A percentile compares a stretch with the other conserved stretches of the same genome.
Conservation (phyloP, 1,284 basidiomycete species). For the Ceratorhiza oryzae-sativae region DNA sequence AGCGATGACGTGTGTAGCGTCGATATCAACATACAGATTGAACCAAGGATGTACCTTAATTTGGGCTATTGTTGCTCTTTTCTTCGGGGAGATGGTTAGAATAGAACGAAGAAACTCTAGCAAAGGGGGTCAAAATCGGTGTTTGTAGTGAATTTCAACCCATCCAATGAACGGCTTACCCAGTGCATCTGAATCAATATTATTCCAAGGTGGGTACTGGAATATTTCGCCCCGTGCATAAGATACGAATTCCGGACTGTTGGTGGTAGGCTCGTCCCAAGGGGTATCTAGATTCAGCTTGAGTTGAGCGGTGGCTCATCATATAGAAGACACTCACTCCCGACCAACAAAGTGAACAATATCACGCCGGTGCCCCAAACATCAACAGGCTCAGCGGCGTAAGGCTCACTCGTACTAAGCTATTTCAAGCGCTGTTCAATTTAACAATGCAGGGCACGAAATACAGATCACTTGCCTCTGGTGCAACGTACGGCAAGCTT, state of each 20-base stretch:
- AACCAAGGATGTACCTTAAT: conserved; percentile 80
- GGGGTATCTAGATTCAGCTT: conserved; percentile 77
- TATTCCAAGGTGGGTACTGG: conserved; percentile 81
- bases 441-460: background rate
- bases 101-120: conserved; percentile 60
- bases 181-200: conserved; percentile 66
- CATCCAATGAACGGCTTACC: conserved; percentile 56
- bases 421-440: background rate
- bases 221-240: conserved; percentile 82
- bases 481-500: conserved; percentile 93
- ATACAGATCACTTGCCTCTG: conserved; percentile 67
- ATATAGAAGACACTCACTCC: conserved; percentile 68
- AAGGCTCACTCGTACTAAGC: conserved; percentile 56
- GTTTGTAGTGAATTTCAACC: background rate
- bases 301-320: background rate
- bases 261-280: conserved; percentile 91
- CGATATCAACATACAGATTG: conserved; percentile 47
- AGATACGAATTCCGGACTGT: conserved; percentile 79
- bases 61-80: conserved; percentile 84
- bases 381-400: conserved; percentile 92
- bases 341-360: conserved; percentile 88
- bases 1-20: background rate
- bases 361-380: conserved; percentile 98
- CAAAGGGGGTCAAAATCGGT: background rate
- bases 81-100: conserved; percentile 84